Conservation (phyloP, 176 grass and related monocot species). For the Ananas comosus region DNA sequence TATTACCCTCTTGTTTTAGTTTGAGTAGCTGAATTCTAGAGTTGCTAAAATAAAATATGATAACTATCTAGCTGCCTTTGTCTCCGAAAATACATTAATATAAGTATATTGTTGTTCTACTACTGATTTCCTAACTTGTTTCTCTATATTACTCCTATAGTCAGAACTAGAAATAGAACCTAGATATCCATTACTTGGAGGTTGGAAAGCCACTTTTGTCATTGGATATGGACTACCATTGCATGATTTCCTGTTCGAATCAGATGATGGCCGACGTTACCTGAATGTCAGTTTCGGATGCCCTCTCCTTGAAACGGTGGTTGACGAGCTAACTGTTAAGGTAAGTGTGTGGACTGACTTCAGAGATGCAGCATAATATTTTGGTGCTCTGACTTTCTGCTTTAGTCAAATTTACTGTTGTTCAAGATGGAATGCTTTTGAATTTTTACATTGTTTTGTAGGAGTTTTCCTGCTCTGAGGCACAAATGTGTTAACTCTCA, state of each 20-base stretch:
- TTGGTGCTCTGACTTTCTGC: not conserved
- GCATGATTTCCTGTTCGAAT: constrained; percentile 29
- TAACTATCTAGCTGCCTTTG: not conserved
- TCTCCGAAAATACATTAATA: no score
- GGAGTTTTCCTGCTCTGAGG: no score
- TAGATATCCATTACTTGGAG: constrained; percentile 30
- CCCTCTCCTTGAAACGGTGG: constrained; percentile 18
- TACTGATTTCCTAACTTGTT: not conserved
- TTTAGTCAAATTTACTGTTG: not conserved
- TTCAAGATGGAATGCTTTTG: no score
- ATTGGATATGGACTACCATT: constrained; percentile 27
- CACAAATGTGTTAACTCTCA: no score
- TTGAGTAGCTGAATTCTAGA: no score
- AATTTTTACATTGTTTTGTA: no score
- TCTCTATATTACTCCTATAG: constrained; percentile 16
- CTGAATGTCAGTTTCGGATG: constrained; percentile 30
- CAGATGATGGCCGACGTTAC: constrained; percentile 19
- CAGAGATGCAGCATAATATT: not conserved
- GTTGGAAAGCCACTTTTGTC: constrained; percentile 25
- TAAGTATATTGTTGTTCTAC: not conserved
- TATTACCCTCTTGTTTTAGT: no score
- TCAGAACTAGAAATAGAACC: constrained; percentile 30
- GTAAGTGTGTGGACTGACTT: constrained; percentile 10
- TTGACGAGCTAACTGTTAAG: constrained; percentile 25
- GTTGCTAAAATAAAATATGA: not conserved